phyloP scores from a whole-genome alignment of 768 basidiomycete species.

The Suillus luteus region DNA sequence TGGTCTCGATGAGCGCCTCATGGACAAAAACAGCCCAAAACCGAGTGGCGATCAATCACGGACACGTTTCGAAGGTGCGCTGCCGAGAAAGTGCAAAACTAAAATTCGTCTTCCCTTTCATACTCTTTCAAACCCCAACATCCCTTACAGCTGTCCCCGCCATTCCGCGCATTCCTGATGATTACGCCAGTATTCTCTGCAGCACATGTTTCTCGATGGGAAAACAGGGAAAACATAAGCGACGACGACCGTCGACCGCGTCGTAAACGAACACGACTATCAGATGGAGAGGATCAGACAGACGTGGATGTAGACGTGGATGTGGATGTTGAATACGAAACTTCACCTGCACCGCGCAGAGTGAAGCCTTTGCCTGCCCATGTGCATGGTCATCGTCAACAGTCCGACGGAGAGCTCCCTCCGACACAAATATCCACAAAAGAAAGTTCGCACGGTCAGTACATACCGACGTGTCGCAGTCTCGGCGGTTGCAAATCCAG shows the following conservation, averaged over 20 bases:
- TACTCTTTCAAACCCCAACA: not conserved
- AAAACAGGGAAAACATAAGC: constrained; percentile 22
- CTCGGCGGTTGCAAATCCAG: constrained; percentile 4
- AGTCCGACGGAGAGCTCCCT: not conserved
- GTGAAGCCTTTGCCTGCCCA: constrained; percentile 6
- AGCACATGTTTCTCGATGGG: constrained; percentile 32
- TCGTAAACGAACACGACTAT: constrained; percentile 8
- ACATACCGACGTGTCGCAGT: constrained; percentile 2
- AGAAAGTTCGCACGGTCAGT: constrained; percentile 12
- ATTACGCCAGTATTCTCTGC: constrained; percentile 35
- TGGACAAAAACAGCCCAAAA: constrained; percentile 5
- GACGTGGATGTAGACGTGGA: not conserved
- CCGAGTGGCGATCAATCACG: not conserved
- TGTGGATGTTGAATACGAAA: not conserved
- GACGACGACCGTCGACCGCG: constrained; percentile 1
- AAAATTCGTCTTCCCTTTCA: not conserved
- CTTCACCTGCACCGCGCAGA: not conserved
- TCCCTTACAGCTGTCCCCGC: too few relatives aligned
- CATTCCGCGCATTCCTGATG: constrained; percentile 11
- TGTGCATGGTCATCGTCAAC: constrained; percentile 7
- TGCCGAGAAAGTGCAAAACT: not conserved
- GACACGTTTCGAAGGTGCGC: constrained; percentile 5
- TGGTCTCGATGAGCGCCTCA: constrained; percentile 3
- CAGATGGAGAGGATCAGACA: constrained; percentile 7
- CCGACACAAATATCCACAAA: not conserved